These are phyloP conservation scores for Fusarium mundagurra DNA, from an alignment of 2,329 filamentous ascomycete genomes.

Conservation along the genomic window DNA sequence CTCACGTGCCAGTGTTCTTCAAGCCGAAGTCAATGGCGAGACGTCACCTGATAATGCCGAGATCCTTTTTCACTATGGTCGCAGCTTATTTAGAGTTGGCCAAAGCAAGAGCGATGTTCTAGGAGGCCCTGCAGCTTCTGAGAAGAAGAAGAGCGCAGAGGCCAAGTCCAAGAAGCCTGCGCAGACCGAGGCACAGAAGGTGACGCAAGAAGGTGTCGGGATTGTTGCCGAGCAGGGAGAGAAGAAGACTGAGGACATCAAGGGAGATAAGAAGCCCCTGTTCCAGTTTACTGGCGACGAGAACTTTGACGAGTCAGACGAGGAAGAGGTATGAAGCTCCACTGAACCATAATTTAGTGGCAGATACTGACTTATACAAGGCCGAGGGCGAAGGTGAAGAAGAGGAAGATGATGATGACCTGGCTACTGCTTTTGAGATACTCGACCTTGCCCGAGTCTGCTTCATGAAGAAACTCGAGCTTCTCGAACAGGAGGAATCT, in stretches of 20 bases:
- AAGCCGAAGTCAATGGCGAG: slow-evolving; percentile 92
- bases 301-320: slow-evolving; percentile 87
- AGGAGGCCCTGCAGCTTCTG: slow-evolving; percentile 77
- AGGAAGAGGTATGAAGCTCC: slow-evolving; percentile 62
- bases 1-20: slow-evolving; percentile 87
- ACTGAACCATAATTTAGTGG: background rate
- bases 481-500: slow-evolving; percentile 45
- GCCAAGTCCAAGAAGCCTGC: slow-evolving; percentile 52
- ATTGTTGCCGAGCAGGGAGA: slow-evolving; percentile 55
- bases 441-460: slow-evolving; percentile 81
- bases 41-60: slow-evolving; percentile 91
- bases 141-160: slow-evolving; percentile 52
- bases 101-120: slow-evolving; percentile 95
- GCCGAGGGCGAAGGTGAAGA: slow-evolving; percentile 54
- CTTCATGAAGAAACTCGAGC: slow-evolving; percentile 66
- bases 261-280: slow-evolving; percentile 72
- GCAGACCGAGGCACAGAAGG: slow-evolving; percentile 53
- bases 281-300: slow-evolving; percentile 96
- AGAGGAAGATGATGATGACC: slow-evolving; percentile 75
- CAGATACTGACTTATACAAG: slow-evolving; percentile 26
- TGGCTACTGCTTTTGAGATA: slow-evolving; percentile 83
- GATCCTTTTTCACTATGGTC: slow-evolving; percentile 92
- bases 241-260: slow-evolving; percentile 52
- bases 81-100: slow-evolving; percentile 92
- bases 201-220: slow-evolving; percentile 58